Base-by-base conservation (phyloP, 129 eudicot species). In the Ambrosia artemisiifolia region DNA sequence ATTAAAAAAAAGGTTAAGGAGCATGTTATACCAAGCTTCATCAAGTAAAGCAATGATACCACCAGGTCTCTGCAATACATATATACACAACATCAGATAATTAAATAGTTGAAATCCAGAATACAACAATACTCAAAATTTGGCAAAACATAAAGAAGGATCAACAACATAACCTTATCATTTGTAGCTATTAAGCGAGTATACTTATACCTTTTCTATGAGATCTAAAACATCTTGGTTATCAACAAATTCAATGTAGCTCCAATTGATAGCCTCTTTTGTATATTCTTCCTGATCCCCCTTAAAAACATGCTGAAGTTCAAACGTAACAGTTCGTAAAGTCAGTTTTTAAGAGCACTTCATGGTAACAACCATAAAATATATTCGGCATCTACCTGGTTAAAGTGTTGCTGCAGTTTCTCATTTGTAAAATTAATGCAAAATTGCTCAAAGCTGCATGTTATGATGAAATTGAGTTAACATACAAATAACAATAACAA, bases 221-320 rank as follows among this genome's bases (percentile, higher is more conserved):
- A 95, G 99, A 95, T 95, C 99, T 75, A 95, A 73, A 72, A 90
- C 99, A 86, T 95, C 99, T 79, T 90, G 96, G 80, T 90, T 95
- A 77, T 95, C 97, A 63, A 95, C 97, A 76, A 95, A 95, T 77
- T 95, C 97, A 70, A 95, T 95, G 84, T 90, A 95, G 85, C 99
- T 95, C 99, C 99, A 95, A 63, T 95, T 76, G 77, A 95, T 95
- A 72, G 83, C 83, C 85, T 95, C 99, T 77, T 88, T 90, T 34
- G 83, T 86, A 77, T 95, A 95, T 73, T 90, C 99, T 75, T 95
- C 99, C 82, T 95, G 99, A 76, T 95, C 99, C 96, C 85, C 91
- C 85, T 95, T 95, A 75, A 95, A 95, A 36, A 95, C 99, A 69
- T 95, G 99, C 99, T 95, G 96, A 73, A 83, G 70, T 48, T 42